Evolutionary conservation across 176 grass and related monocot genomes (phyloP).

Genomic region (Ensete glaucum): DNA sequence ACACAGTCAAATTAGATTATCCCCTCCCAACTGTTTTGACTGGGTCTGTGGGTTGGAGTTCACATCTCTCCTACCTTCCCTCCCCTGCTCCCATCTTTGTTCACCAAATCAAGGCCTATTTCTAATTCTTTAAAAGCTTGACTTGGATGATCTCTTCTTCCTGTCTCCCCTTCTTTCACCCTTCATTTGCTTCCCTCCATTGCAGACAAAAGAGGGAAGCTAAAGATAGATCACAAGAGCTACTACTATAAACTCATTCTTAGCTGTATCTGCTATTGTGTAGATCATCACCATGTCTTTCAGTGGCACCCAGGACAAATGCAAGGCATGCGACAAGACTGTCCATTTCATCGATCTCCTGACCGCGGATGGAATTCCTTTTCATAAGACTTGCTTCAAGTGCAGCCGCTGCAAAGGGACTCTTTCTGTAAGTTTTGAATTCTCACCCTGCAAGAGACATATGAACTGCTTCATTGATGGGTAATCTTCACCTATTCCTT

Average conservation of each 20-base stretch:
- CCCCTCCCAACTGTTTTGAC: conserved; percentile 30
- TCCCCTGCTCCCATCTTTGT: conserved; percentile 31
- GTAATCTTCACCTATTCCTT: not conserved
- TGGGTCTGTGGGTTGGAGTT: conserved; percentile 37
- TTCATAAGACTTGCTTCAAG: conserved; percentile 23
- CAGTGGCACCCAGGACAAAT: conserved; percentile 97
- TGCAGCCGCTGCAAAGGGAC: conserved; percentile 36
- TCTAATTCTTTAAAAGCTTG: not conserved
- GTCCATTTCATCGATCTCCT: conserved; percentile 98
- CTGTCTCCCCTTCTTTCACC: not conserved
- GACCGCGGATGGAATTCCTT: conserved; percentile 40
- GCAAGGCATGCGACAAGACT: conserved; percentile 84
- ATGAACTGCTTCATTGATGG: not conserved
- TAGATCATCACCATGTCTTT: conserved; percentile 56
- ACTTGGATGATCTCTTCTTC: not conserved
- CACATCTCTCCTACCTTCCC: conserved; percentile 42
- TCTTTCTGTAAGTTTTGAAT: conserved; percentile 54
- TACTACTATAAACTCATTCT: too few relatives aligned
- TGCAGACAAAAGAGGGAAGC: not conserved
- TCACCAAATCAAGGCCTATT: conserved; percentile 8
- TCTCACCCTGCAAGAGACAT: not conserved
- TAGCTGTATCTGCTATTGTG: too few relatives aligned
- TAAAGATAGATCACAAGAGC: not conserved
- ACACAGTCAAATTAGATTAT: too few relatives aligned
- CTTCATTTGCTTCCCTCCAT: not conserved